Base-by-base conservation (phyloP, 2,329 filamentous ascomycete genomes). In the Aureobasidium sp. region DNA sequence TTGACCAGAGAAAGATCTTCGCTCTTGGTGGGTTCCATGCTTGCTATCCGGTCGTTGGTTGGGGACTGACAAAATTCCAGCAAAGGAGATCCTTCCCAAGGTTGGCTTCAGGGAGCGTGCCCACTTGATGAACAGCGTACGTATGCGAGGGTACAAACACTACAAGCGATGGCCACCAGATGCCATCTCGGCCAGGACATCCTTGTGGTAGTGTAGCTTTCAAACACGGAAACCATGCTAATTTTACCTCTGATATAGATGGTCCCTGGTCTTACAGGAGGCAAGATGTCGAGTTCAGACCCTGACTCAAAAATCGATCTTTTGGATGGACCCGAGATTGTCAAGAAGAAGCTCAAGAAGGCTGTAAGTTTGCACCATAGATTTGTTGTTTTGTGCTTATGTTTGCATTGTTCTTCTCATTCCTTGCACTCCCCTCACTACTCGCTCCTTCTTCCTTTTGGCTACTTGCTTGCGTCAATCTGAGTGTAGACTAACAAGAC, bases 1-100 rank as follows among this genome's bases (percentile, higher is more conserved):
- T 82, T 31, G 93, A 97, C 70, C 92, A 96, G 77, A 79, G 91
- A 63, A 97, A 96, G 77, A 86, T 96, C 65, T 96, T 96, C 73
- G 87, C 86, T 0, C 84, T 91, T 3, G 91, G 93, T 5, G 88
- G 88, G 66, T 93, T 97, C 67, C 88, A 87, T 17, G 14, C 24
- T 29, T 8, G 5, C 3, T 48, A 2, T 6, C 76, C 77, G 97
- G 33, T 91, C 9, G 91, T 14, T 9, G 33, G 9, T 7, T 19
- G 5, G 12, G 3, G 9, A 27, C 35, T 33, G 6, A 53, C 19
- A 2, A 29, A 27, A 27, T 5, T 5, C 5, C 5, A 27, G 27
- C 27, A 27, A 59, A 59, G 44, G 56, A 59, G 35, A 24, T 60
- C 7, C 39, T 52, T 1, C 45, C 57, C 27, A 90, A 88, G 74